These are phyloP conservation scores for Mortierella sp. DNA, from an alignment of 371 early-diverging fungal species.

Conservation along the genomic window DNA sequence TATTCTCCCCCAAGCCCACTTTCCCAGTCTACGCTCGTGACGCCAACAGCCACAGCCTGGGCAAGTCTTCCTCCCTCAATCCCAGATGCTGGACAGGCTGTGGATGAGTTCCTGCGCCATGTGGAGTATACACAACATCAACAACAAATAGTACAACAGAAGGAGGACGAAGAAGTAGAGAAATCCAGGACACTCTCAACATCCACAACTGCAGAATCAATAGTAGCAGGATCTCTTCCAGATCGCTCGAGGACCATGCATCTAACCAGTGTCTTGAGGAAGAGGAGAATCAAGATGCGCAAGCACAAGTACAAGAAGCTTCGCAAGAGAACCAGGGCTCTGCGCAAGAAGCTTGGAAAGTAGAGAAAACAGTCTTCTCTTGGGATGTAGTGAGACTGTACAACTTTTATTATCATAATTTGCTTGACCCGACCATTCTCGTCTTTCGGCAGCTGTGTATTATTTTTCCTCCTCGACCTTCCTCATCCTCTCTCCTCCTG, in stretches of 20 bases:
- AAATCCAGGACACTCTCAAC: constrained; percentile 6
- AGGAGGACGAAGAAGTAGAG: neutral
- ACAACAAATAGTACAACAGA: neutral
- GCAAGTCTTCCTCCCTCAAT: neutral
- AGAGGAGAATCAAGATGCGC: constrained; percentile 87
- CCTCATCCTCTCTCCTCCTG: too few relatives aligned
- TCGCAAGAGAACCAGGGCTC: constrained; percentile 81
- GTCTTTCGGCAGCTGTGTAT: too few relatives aligned
- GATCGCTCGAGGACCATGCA: constrained; percentile 36
- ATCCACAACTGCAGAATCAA: neutral
- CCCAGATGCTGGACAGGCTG: constrained; percentile 20
- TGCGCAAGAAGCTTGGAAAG: constrained; percentile 85
- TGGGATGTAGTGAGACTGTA: too few relatives aligned
- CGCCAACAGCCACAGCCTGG: constrained; percentile 6
- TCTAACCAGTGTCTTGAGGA: constrained; percentile 73
- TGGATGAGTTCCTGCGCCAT: constrained; percentile 38
- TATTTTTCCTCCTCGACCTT: too few relatives aligned
- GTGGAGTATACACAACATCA: constrained; percentile 12
- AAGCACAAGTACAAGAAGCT: constrained; percentile 90
- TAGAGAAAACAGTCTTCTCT: constrained; percentile 41
- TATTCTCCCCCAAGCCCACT: constrained; percentile 31
- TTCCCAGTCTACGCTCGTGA: neutral
- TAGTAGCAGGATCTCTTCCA: constrained; percentile 15
- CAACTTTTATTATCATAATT: too few relatives aligned
- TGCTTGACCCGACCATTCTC: too few relatives aligned